These are phyloP conservation scores for Alternaria viburni DNA, from an alignment of 2,329 filamentous ascomycete genomes.

Conservation along the genomic window DNA sequence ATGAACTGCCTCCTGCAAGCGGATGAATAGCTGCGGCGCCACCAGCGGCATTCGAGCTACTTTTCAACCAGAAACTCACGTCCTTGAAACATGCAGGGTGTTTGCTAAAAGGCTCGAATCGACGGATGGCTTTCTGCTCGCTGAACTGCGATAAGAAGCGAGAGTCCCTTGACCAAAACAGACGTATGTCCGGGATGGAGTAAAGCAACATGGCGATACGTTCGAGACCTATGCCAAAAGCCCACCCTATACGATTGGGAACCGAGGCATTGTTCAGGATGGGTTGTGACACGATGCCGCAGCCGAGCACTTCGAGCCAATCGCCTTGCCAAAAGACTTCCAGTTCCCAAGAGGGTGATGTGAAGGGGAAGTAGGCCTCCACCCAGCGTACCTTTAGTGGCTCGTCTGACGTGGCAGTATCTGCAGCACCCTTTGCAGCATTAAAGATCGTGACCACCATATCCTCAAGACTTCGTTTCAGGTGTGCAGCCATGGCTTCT, in stretches of 20 bases:
- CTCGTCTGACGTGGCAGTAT: conserved; percentile 57
- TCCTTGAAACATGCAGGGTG: conserved; percentile 90
- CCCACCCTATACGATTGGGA: conserved; percentile 83
- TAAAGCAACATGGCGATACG: conserved; percentile 97
- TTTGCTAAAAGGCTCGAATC: conserved; percentile 88
- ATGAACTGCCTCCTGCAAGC: conserved; percentile 11
- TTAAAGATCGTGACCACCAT: conserved; percentile 91
- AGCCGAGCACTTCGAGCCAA: conserved; percentile 97
- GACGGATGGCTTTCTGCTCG: conserved; percentile 55
- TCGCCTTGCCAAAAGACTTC: conserved; percentile 94
- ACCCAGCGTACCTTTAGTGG: conserved; percentile 90
- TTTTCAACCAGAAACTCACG: conserved; percentile 85
- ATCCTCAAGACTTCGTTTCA: conserved; percentile 87
- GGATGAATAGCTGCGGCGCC: conserved; percentile 28
- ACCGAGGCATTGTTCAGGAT: conserved; percentile 79
- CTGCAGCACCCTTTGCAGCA: conserved; percentile 69
- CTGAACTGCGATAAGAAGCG: conserved; percentile 87
- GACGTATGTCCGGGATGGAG: conserved; percentile 91
- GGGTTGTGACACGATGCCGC: conserved; percentile 84
- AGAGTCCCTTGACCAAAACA: conserved; percentile 90
- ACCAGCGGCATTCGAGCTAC: conserved; percentile 29
- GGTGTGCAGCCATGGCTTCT: conserved; percentile 80
- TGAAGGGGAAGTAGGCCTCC: conserved; percentile 97
- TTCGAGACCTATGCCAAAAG: conserved; percentile 92
- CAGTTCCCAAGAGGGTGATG: conserved; percentile 92